Percentiles rank a stretch among this genome's conserved stretches.
Conservation (phyloP, 208 protist genomes). For the Acanthamoeba lugdunensis region DNA sequence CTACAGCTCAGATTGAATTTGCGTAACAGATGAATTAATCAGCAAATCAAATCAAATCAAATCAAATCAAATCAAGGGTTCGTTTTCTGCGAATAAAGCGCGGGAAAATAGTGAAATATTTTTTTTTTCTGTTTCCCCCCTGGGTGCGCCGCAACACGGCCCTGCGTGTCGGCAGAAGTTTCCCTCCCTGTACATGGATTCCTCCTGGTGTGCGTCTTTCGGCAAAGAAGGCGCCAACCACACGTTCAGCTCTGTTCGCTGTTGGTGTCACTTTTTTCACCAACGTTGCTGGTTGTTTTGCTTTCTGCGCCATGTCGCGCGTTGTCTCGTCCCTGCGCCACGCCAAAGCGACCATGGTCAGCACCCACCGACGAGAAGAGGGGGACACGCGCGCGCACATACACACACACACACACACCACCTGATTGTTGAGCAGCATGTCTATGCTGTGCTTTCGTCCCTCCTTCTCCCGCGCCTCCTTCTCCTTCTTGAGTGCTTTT, state of each 20-base stretch:
- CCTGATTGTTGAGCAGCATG: slow-evolving; percentile 69
- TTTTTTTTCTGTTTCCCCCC: too few species aligned
- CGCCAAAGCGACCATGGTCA: not conserved
- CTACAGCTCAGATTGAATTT: not conserved
- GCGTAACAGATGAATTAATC: too few species aligned
- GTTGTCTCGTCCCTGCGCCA: not conserved
- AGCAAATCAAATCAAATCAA: not conserved
- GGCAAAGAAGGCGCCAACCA: too few species aligned
- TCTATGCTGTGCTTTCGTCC: slow-evolving; percentile 77
- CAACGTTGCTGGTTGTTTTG: not conserved
- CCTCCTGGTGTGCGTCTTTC: too few species aligned
- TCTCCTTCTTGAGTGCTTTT: slow-evolving; percentile 69
- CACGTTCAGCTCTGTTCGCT: not conserved
- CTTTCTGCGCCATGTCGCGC: not conserved
- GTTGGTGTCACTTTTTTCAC: not conserved
- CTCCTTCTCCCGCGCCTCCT: slow-evolving; percentile 71
- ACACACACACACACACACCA: too few species aligned
- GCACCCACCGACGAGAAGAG: too few species aligned
- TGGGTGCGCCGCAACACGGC: too few species aligned
- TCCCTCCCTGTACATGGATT: not conserved
- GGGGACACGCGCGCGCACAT: too few species aligned
- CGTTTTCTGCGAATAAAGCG: too few species aligned
- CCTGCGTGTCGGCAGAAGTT: too few species aligned
- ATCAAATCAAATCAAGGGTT: not conserved
- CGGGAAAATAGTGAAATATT: too few species aligned